Evolutionary conservation across 169 alveolate genomes (phyloP), one percentile per base, ranked within the genome.

Genomic region (Cryptosporidium parvum): DNA sequence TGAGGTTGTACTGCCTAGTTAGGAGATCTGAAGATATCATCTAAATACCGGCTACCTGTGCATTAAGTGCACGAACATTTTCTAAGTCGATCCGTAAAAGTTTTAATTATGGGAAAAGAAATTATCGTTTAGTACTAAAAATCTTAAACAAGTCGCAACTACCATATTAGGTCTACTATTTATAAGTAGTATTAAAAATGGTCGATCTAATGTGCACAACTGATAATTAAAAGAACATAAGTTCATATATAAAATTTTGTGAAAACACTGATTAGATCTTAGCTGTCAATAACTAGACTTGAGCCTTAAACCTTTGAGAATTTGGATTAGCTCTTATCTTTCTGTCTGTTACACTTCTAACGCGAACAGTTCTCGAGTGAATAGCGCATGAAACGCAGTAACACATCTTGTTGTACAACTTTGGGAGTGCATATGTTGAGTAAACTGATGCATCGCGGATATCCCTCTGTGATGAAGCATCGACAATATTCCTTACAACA

Each of bases 351-450:
- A 94, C 95, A 72, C 96, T 93, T 85, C 99, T 91, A 44, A 96
- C 98, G 75, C 99, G 97, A 37, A 99, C 99, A 71, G 98, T 97
- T 72, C 99, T 97, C 69, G 99, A 97, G 97, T 98, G 99, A 93
- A 99, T 98, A 56, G 99, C 99, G 92, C 99, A 99, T 70, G 99
- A 97, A 37, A 99, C 98, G 96, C 99, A 99, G 94, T 99, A 99
- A 91, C 97, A 96, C 95, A 96, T 99, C 96, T 99, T 99, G 92
- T 97, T 97, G 97, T 97, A 99, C 93, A 99, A 95, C 95, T 97
- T 98, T 23, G 87, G 92, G 44, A 71, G 71, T 39, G 92, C 84
- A 58, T 87, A 85, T 45, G 89, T 91, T 18, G 96, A 93, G 93
- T 95, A 97, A 84, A 97, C 99, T 37, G 98, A 97, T 67, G 98